Evolutionary conservation across 805 yeast genomes (phyloP).

Genomic region (Zygotorulaspora danielsina): DNA sequence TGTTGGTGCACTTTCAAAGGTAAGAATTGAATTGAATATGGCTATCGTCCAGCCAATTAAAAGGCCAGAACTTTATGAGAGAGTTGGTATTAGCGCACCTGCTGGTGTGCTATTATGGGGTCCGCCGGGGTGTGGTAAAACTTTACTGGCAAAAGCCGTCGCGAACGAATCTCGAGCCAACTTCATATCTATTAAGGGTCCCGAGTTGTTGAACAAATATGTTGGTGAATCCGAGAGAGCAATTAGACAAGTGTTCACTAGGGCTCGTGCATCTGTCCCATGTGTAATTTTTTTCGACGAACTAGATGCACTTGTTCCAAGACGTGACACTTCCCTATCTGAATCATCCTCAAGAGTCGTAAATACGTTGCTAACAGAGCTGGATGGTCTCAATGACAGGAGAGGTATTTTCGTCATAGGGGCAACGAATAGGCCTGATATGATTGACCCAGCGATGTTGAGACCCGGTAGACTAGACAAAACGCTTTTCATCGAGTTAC

Average conservation of each 20-base stretch:
- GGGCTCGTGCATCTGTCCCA: slow-evolving; percentile 91
- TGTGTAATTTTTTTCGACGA: slow-evolving; percentile 95
- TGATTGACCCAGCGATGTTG: slow-evolving; percentile 97
- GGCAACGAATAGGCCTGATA: slow-evolving; percentile 96
- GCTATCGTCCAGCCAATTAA: slow-evolving; percentile 96
- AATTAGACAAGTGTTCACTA: slow-evolving; percentile 84
- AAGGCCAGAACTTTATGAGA: slow-evolving; percentile 81
- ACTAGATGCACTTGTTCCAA: slow-evolving; percentile 91
- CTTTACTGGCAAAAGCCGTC: slow-evolving; percentile 92
- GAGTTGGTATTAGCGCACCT: slow-evolving; percentile 93
- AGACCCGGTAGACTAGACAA: slow-evolving; percentile 96
- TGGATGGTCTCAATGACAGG: slow-evolving; percentile 91
- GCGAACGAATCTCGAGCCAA: slow-evolving; percentile 97
- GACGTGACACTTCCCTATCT: slow-evolving; percentile 81
- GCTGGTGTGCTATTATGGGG: slow-evolving; percentile 98
- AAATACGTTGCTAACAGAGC: slow-evolving; percentile 86
- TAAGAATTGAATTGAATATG: slow-evolving; percentile 89
- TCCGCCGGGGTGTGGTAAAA: slow-evolving; percentile 99
- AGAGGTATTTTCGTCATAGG: slow-evolving; percentile 92
- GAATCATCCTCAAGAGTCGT: slow-evolving; percentile 93
- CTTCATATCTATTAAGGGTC: slow-evolving; percentile 93
- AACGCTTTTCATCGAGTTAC: slow-evolving; percentile 85
- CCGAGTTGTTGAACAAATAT: slow-evolving; percentile 87
- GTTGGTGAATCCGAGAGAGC: slow-evolving; percentile 97
- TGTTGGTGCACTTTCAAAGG: slow-evolving; percentile 81